A percentile compares a stretch with the other conserved stretches of the same genome.
phyloP scores from a whole-genome alignment of 2,329 filamentous ascomycete genomes.

The Diaporthe amygdali region DNA sequence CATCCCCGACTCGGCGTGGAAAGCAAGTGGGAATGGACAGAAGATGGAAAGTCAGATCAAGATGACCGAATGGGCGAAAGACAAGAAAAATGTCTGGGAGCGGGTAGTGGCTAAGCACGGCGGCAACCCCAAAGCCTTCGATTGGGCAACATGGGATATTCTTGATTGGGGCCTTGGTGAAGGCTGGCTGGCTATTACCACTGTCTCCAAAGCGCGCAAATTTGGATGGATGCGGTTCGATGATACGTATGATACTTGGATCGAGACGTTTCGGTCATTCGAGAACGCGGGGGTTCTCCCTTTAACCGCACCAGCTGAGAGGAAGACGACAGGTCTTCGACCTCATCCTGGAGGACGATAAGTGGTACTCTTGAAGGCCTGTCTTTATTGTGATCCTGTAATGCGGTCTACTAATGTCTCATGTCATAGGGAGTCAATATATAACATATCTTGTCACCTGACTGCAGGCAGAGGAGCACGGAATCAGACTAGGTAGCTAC shows the following conservation, averaged over 20 bases:
- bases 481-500: no score
- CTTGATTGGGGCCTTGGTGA: slow-evolving; percentile 25
- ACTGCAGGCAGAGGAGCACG: no score
- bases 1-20: slow-evolving; percentile 12
- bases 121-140: slow-evolving; percentile 23
- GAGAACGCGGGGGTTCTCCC: slow-evolving; percentile 26
- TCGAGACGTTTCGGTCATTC: slow-evolving; percentile 24
- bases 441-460: no score
- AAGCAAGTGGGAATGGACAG: slow-evolving; percentile 1
- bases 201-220: slow-evolving; percentile 24
- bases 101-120: slow-evolving; percentile 24
- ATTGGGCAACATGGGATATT: slow-evolving; percentile 28
- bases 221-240: slow-evolving; percentile 25
- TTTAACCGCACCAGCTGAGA: neutral
- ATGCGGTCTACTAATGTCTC: neutral
- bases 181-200: slow-evolving; percentile 20
- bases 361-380: neutral
- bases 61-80: slow-evolving; percentile 26
- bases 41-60: slow-evolving; percentile 20
- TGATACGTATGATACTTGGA: slow-evolving; percentile 22
- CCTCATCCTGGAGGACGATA: neutral
- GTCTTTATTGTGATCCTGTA: neutral
- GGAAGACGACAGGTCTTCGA: neutral
- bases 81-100: slow-evolving; percentile 21
- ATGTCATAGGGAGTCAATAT: no score